A percentile compares a stretch with the other conserved stretches of the same genome.
Evolutionary conservation across 2,329 filamentous ascomycete species (phyloP).

Genomic region (Beauveria medogensis): DNA sequence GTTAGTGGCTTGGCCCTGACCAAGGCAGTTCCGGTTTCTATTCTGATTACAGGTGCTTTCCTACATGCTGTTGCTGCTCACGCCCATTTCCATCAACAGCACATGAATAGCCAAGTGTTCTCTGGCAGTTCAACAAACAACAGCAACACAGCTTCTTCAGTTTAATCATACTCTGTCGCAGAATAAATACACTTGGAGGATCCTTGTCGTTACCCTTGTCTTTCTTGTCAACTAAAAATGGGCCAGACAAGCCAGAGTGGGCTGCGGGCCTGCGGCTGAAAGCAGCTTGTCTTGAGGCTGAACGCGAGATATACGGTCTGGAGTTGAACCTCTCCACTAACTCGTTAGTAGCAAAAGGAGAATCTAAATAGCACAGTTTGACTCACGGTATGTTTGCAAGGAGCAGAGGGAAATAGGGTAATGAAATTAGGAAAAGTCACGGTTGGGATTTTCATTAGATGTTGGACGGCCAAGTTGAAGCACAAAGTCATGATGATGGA

Average conservation of each 20-base stretch:
- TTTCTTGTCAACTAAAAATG: not conserved
- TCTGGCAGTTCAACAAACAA: no score
- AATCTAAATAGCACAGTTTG: no score
- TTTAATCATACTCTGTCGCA: no score
- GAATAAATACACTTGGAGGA: not conserved
- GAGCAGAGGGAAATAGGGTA: no score
- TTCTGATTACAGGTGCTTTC: not conserved
- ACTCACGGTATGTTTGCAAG: no score
- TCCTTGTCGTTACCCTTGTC: not conserved
- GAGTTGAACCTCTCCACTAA: not conserved
- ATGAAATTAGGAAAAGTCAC: no score
- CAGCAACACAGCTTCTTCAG: not conserved
- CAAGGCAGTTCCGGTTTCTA: not conserved
- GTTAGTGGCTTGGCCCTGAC: not conserved
- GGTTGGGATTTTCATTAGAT: no score
- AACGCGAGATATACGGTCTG: constrained; percentile 2
- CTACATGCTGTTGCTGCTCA: no score
- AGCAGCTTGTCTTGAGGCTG: not conserved
- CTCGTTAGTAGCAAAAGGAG: not conserved
- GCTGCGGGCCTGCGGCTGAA: constrained; percentile 10
- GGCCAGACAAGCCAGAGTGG: not conserved
- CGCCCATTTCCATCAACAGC: no score
- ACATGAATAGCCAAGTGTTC: no score
- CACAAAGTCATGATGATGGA: no score
- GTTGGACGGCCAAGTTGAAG: no score